phyloP scores from a whole-genome alignment of 1,284 basidiomycete species.

The Apiotrichum sp. region DNA sequence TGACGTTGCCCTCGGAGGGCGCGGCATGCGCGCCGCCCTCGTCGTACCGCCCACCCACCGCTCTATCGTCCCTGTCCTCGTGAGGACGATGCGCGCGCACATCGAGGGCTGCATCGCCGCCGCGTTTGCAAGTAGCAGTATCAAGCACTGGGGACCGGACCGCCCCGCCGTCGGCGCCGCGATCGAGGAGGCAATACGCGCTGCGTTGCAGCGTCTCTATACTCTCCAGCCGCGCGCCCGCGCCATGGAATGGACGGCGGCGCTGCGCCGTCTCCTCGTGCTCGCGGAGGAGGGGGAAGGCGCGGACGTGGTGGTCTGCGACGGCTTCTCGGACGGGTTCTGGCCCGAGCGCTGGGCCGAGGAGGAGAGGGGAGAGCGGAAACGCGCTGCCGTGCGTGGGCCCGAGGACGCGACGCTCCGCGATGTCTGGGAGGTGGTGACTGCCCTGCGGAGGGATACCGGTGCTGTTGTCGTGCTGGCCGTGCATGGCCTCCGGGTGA shows the following conservation, averaged over 20 bases:
- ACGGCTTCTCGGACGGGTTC: slow-evolving; percentile 40
- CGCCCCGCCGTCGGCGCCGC: background rate
- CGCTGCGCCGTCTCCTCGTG: slow-evolving; percentile 15
- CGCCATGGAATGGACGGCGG: slow-evolving; percentile 17
- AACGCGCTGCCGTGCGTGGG: too few species aligned
- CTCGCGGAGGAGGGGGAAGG: slow-evolving; percentile 2
- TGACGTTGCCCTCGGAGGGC: slow-evolving; percentile 30
- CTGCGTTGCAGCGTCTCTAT: background rate
- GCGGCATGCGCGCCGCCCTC: slow-evolving; percentile 22
- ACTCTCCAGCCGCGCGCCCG: background rate
- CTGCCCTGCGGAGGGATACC: slow-evolving; percentile 28
- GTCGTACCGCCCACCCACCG: slow-evolving; percentile 28
- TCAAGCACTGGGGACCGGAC: background rate
- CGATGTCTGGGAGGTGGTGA: slow-evolving; percentile 35
- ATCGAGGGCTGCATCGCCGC: slow-evolving; percentile 15
- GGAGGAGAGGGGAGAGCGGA: slow-evolving; percentile 18
- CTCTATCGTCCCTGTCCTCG: slow-evolving; percentile 16
- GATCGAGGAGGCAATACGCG: slow-evolving; percentile 13
- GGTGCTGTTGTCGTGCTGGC: slow-evolving; percentile 36
- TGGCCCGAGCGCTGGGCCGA: slow-evolving; percentile 38
- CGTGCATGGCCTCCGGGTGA: slow-evolving; percentile 39
- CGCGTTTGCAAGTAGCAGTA: background rate
- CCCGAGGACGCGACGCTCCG: slow-evolving; percentile 30
- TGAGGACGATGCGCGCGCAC: slow-evolving; percentile 24
- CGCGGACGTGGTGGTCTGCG: slow-evolving; percentile 30